Evolutionary conservation across 805 yeast genomes (phyloP).

Genomic region (Priceomyces medius): DNA sequence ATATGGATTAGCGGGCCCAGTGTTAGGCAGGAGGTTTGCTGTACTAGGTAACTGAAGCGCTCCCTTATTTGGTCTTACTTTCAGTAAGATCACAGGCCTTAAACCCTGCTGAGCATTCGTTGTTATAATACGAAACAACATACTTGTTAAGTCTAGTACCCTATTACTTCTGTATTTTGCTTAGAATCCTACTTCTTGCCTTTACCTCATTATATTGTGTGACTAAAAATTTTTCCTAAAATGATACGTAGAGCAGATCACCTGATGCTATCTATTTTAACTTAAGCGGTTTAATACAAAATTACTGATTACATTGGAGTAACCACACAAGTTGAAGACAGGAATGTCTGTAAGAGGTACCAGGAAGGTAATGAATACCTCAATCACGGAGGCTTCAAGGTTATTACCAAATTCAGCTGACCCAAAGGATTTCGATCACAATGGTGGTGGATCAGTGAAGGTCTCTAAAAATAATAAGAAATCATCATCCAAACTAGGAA

Average conservation of each 20-base stretch:
- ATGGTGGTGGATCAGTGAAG: background rate
- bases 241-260: background rate
- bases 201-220: background rate
- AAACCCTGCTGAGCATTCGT: slow-evolving; percentile 36
- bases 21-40: slow-evolving; percentile 3
- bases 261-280: background rate
- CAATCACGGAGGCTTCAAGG: background rate
- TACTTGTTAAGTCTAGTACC: background rate
- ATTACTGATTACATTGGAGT: too few relatives aligned
- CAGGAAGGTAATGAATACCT: too few relatives aligned
- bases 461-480: background rate
- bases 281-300: too few relatives aligned
- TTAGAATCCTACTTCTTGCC: background rate
- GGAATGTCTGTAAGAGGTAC: background rate
- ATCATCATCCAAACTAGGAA: slow-evolving; percentile 57
- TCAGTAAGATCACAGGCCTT: slow-evolving; percentile 38
- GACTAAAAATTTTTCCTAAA: background rate
- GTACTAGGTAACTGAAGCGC: slow-evolving; percentile 7
- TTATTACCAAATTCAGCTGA: background rate
- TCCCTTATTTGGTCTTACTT: slow-evolving; percentile 30
- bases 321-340: too few relatives aligned
- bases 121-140: slow-evolving; percentile 21
- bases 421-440: background rate
- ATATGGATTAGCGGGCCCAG: slow-evolving; percentile 7
- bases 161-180: background rate